A percentile compares a stretch with the other conserved stretches of the same genome.
These are phyloP conservation scores for Porodaedalea pini DNA, from an alignment of 1,284 basidiomycete genomes.

Conservation along the genomic window DNA sequence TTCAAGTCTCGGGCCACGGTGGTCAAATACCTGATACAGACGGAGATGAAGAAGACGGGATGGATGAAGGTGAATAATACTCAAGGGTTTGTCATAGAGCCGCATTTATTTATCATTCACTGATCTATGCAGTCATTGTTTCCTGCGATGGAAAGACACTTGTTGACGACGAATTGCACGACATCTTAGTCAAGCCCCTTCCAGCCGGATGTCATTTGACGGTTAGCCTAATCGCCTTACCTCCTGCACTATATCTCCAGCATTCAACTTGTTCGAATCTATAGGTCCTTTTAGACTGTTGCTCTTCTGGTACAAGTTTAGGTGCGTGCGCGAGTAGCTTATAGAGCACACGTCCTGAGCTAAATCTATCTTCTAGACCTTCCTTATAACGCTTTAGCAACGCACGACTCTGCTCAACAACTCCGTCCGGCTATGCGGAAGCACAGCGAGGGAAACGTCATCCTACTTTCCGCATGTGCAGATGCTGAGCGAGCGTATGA, in stretches of 20 bases:
- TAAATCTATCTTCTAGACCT: constrained; percentile 2
- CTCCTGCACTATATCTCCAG: not conserved
- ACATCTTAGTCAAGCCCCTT: constrained; percentile 22
- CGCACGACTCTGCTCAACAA: not conserved
- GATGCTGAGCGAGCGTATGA: constrained; percentile 14
- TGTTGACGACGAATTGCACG: constrained; percentile 23
- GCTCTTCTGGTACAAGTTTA: constrained; percentile 21
- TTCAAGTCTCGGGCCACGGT: constrained; percentile 22
- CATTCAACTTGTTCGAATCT: not conserved
- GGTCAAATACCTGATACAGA: constrained; percentile 21
- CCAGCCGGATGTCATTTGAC: constrained; percentile 22
- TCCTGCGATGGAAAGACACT: constrained; percentile 21
- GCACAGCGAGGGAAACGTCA: constrained; percentile 14
- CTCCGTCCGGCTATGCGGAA: constrained; percentile 7
- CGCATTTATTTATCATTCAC: not conserved
- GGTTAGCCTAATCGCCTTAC: not conserved
- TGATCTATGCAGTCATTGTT: constrained; percentile 9
- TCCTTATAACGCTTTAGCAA: not conserved
- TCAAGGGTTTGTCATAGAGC: not conserved
- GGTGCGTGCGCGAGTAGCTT: constrained; percentile 1
- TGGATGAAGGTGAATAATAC: constrained; percentile 20
- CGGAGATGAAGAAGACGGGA: constrained; percentile 23
- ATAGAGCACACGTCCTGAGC: not conserved
- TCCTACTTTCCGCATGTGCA: constrained; percentile 15
- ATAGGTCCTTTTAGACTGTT: constrained; percentile 23